phyloP scores from a whole-genome alignment of 768 basidiomycete genomes.

The Boletus rubescentipes region DNA sequence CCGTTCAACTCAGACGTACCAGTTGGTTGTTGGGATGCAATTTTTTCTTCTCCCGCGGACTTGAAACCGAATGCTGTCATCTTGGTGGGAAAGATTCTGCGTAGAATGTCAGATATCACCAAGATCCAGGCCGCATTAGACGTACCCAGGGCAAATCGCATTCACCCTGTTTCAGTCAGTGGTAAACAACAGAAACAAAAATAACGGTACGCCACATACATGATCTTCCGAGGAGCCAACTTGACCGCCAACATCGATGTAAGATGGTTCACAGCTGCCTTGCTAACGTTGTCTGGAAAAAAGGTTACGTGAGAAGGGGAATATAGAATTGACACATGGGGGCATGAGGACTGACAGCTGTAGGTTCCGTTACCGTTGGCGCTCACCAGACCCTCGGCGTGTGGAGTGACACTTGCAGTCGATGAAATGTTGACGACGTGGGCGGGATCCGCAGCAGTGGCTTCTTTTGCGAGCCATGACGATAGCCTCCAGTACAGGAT shows the following conservation, averaged over 20 bases:
- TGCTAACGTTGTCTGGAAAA: constrained; percentile 68
- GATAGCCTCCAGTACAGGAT: constrained; percentile 14
- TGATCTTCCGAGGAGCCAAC: constrained; percentile 57
- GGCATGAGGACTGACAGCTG: constrained; percentile 61
- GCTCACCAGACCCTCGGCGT: constrained; percentile 49
- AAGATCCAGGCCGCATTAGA: neutral
- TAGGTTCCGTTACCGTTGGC: constrained; percentile 63
- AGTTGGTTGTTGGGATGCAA: constrained; percentile 59
- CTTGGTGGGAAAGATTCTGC: constrained; percentile 74
- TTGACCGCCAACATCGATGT: constrained; percentile 71
- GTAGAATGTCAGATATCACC: neutral
- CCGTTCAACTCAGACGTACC: constrained; percentile 37
- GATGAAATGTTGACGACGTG: constrained; percentile 86
- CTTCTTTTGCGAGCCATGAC: constrained; percentile 64
- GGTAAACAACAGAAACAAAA: neutral
- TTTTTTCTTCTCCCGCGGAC: constrained; percentile 48
- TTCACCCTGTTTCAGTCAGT: constrained; percentile 56
- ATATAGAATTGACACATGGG: neutral
- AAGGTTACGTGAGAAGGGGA: constrained; percentile 2
- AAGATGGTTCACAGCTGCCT: constrained; percentile 86
- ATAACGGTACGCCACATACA: constrained; percentile 43
- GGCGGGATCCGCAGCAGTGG: constrained; percentile 62
- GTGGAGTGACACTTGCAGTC: constrained; percentile 53
- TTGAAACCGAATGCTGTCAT: constrained; percentile 79
- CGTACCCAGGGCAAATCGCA: constrained; percentile 78